Evolutionary conservation across 1,284 basidiomycete species (phyloP).

Genomic region (Ceratobasidium sp.): DNA sequence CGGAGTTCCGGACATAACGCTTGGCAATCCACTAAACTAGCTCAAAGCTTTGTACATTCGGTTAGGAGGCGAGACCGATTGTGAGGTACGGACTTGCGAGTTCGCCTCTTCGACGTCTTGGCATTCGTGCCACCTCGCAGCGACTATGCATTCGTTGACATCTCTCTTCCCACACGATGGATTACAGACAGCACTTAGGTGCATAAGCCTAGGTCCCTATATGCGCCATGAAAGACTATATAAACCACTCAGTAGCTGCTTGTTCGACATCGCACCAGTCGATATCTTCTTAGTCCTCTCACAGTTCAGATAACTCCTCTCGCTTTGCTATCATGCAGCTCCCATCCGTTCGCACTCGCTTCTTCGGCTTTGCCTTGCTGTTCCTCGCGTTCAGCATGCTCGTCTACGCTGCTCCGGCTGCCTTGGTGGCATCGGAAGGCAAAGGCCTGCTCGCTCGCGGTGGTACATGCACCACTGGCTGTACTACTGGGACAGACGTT

Average conservation of each 20-base stretch:
- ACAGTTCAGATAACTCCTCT: not conserved
- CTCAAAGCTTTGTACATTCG: no score
- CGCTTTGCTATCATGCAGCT: conserved; percentile 23
- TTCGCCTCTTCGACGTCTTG: no score
- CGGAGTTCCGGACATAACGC: no score
- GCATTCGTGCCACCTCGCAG: no score
- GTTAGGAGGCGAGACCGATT: no score
- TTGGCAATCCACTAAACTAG: no score
- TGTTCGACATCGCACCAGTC: conserved; percentile 20
- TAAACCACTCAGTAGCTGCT: conserved; percentile 5
- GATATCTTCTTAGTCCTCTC: not conserved
- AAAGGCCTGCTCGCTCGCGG: conserved; percentile 24
- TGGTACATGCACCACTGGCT: conserved; percentile 30
- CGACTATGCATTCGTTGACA: no score
- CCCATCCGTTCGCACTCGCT: conserved; percentile 33
- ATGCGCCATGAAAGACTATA: conserved; percentile 15
- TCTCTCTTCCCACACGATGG: no score
- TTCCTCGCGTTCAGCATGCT: conserved; percentile 21
- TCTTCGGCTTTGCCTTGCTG: conserved; percentile 27
- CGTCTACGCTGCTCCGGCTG: conserved; percentile 32
- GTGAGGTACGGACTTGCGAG: no score
- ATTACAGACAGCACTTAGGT: no score
- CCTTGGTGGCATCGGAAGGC: not conserved
- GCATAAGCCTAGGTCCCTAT: no score
- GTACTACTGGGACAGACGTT: not conserved